Base-by-base conservation (phyloP, 371 early-diverging fungal genomes). In the Fennellomyces sp. region DNA sequence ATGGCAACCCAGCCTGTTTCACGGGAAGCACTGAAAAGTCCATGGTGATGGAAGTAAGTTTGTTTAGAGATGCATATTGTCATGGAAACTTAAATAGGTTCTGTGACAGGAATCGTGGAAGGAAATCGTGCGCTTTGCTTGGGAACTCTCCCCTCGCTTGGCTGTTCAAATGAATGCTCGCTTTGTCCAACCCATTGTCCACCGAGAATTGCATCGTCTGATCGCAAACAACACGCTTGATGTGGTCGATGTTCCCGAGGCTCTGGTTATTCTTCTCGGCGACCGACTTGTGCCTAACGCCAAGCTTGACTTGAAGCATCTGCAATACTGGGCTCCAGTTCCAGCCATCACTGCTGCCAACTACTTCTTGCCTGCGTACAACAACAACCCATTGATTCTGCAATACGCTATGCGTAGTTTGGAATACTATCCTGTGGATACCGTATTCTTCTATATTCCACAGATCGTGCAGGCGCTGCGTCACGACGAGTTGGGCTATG, bases 401-500 rank as follows among this genome's bases (percentile, higher is more conserved):
- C 98, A 98, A 72, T 98, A 97, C 68, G 91, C 96, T 7, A 90
- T 97, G 85, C 87, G 97, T 11, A 84, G 91, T 17, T 68, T 98
- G 33, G 94, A 96, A 66, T 85, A 88, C 63, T 94, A 90, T 68
- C 94, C 96, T 2, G 89, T 96, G 7, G 96, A 97, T 25, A 84
- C 88, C 4, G 95, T 97, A 12, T 98, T 99, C 81, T 99, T 99
- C 73, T 99, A 97, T 65, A 88, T 99, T 5, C 99, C 99, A 6
- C 99, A 99, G 78, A 86, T 99, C 64, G 99, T 99, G 0, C 99
- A 99, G 79, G 93, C 97, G 2, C 78, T 99, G 25, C 93, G 98
- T 26, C 82, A 93, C 63, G 97, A 99, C 65, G 72, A 72, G 5
- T 65, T 81, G 19, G 93, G 99, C 23, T 98, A 97, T 65, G 90